Base-by-base conservation (phyloP, 768 basidiomycete genomes). In the Suillus fuscotomentosus region DNA sequence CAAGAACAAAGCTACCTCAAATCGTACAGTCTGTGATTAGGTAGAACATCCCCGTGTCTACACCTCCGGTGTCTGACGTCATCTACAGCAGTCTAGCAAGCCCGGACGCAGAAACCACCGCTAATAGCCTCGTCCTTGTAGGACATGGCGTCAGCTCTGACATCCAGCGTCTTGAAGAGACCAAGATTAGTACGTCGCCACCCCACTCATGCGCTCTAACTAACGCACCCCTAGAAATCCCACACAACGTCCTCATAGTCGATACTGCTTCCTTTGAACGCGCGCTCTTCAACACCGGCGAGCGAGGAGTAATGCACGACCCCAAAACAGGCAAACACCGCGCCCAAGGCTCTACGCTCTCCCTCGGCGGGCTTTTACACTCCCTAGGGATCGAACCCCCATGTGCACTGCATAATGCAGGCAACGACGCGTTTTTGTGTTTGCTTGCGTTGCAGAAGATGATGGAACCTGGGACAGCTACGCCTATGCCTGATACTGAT, bases 1-100 rank as follows among this genome's bases (percentile, higher is more conserved):
- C 86, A 27, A 94, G 88, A 73, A 70, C 79, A n/a, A 89, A 87
- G 68, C 76, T 92, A n/a, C 82, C 89, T 0, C 83, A 87, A 61
- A 83, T 94, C 57, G 81, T 94, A 3, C 88, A 90, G 69, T 88
- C 89, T 20, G 75, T 90, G 63, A 84, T 94, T 68, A 91, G 88
- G 90, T 88, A 73, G 60, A 76, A 51, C 34, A 50, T 15, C 48
- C 24, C 63, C 55, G 59, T 34, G 66, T 67, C 67, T 36, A 6
- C 36, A 22, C n/a, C 17, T 60, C 60, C 53, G 3, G 31, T 43
- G 39, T 36, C 53, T 54, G 56, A 34, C n/a, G 9, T 8, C 34
- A 62, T 15, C 34, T 57, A 66, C 78, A 92, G 90, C 68, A 90
- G 89, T 70, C 82, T 93, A 24, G 79, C 85, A 7, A 89, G 86